These are phyloP conservation scores for Cystobasidiopsis lactophilus DNA, from an alignment of 768 basidiomycete genomes.

Conservation along the genomic window DNA sequence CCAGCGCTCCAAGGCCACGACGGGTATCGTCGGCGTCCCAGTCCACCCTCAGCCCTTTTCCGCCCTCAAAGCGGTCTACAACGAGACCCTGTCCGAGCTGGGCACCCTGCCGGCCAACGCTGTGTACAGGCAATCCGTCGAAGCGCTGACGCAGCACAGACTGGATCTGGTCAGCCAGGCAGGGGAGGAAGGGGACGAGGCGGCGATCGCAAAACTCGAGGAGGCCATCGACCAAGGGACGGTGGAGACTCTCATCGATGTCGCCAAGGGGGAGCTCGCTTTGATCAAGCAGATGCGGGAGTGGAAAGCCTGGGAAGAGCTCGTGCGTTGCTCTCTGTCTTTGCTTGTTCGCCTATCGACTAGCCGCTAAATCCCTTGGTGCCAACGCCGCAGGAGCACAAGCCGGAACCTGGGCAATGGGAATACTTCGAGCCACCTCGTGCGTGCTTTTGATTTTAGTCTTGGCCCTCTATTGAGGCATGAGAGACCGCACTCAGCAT, in stretches of 20 bases:
- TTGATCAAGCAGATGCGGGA: slow-evolving; percentile 60
- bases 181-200: slow-evolving; percentile 37
- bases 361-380: slow-evolving; percentile 1
- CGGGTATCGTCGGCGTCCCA: slow-evolving; percentile 58
- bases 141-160: slow-evolving; percentile 58
- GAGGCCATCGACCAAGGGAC: slow-evolving; percentile 58
- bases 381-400: slow-evolving; percentile 30
- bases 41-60: slow-evolving; percentile 73
- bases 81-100: slow-evolving; percentile 48
- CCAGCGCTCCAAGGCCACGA: slow-evolving; percentile 37
- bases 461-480: too few species aligned
- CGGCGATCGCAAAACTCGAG: slow-evolving; percentile 36
- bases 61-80: slow-evolving; percentile 48
- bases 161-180: slow-evolving; percentile 37
- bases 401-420: slow-evolving; percentile 66
- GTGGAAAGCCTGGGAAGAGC: slow-evolving; percentile 69
- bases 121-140: slow-evolving; percentile 69
- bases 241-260: slow-evolving; percentile 61
- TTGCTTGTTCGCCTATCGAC: slow-evolving; percentile 7
- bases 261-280: slow-evolving; percentile 58
- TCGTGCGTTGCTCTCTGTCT: slow-evolving; percentile 2
- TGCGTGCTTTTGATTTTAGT: too few species aligned
- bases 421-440: slow-evolving; percentile 34
- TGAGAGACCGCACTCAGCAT: too few species aligned
- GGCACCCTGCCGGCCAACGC: slow-evolving; percentile 46